Base-by-base conservation (phyloP, 2,329 filamentous ascomycete species). In the Alternaria sp. region DNA sequence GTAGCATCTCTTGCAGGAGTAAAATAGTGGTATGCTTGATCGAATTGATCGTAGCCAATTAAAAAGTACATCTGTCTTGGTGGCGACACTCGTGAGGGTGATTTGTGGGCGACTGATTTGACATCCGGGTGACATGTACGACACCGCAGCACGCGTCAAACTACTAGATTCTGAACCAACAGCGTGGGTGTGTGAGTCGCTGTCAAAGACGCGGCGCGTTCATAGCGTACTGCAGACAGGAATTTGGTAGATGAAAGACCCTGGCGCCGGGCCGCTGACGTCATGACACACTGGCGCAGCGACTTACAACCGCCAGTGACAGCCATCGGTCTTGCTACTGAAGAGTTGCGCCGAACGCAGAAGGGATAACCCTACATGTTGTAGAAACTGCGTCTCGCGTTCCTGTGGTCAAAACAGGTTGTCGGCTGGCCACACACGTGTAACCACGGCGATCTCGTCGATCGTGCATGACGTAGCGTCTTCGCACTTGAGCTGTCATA, bases 401-500 rank as follows among this genome's bases (percentile, higher is more conserved):
- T 26, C 11, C 19, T 26, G 28, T 52, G 32, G 5, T 54, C 3
- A 62, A 62, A 62, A 59, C 60, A 45, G 60, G 60, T 59, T 59
- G 55, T 59, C 32, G 32, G 25, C 50, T 55, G 26, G 56, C 50
- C 56, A 59, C 56, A 59, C 23, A 45, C 49, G 44, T 44, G 45
- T 44, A 25, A 43, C 50, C n/a, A 21, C 26, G 54, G 47, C 32
- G 55, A 57, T 57, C 51, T 40, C 21, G 54, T 23, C 19, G 56
- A 54, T 62, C 44, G 53, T 21, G 49, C 23, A 59, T 62, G 60
- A 62, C 60, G 60, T 62, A 62, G 44, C 44, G 44, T 45, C 32
- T 32, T 53, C 19, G 50, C 45, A 53, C 44, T 59, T 47, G 44
- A 36, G 44, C 43, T 55, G 44, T 53, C 44, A 59, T 23, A 43